A percentile compares a stretch with the other conserved stretches of the same genome.
phyloP scores from a whole-genome alignment of 129 eudicot genomes.

The Arctium minus region DNA sequence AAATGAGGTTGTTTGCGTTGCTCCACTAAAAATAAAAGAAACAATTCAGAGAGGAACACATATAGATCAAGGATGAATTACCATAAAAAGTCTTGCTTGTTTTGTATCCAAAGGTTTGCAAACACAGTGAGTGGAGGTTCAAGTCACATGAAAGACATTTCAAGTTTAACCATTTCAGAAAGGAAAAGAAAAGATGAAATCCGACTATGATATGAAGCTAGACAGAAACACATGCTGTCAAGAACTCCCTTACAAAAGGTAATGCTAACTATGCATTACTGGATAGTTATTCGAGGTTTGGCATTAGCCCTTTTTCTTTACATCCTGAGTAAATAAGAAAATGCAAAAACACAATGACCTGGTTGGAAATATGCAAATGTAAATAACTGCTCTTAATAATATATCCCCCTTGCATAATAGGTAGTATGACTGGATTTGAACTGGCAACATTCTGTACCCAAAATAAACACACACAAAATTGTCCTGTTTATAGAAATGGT shows the following conservation, averaged over 20 bases:
- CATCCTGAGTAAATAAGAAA: neutral
- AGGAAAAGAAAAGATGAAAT: no score
- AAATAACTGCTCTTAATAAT: neutral
- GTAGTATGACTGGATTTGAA: neutral
- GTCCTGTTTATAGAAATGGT: neutral
- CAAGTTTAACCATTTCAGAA: neutral
- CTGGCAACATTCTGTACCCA: neutral
- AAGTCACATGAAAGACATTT: neutral
- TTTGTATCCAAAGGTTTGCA: neutral
- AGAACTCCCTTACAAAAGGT: neutral
- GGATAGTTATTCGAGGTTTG: neutral
- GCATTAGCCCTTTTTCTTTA: neutral
- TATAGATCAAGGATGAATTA: neutral
- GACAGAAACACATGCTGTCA: neutral
- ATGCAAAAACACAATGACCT: neutral
- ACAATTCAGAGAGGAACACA: neutral
- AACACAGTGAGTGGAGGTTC: neutral
- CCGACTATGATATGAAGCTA: neutral
- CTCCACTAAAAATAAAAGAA: slow-evolving; percentile 52
- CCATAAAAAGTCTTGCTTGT: neutral
- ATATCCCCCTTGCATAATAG: neutral
- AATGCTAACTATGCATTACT: neutral
- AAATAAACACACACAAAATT: neutral
- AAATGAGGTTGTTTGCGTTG: slow-evolving; percentile 74
- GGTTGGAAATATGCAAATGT: neutral